Conservation (phyloP, 2,329 filamentous ascomycete species). For the Drechslerella coelobrocha region DNA sequence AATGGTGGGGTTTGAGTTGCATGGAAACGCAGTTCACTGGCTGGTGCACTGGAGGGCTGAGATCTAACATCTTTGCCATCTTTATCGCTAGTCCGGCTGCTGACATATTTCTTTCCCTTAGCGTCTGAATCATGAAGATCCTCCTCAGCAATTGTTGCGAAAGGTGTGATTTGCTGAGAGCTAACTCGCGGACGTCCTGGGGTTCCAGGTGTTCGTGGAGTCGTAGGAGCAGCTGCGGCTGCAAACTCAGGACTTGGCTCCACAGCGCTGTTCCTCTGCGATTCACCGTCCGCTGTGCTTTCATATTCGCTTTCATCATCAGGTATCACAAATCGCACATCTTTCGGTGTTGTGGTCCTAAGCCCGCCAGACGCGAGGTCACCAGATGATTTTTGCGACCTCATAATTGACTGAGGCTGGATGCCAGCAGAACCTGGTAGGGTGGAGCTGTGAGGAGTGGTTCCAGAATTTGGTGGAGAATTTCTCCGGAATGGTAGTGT, state of each 20-base stretch:
- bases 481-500: conserved; percentile 44
- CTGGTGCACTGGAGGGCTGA: conserved; percentile 23
- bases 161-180: conserved; percentile 43
- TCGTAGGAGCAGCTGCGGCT: conserved; percentile 36
- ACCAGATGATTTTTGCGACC: conserved; percentile 50
- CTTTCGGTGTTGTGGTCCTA: conserved; percentile 46
- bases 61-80: conserved; percentile 17
- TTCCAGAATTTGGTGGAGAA: conserved; percentile 39
- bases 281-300: conserved; percentile 48
- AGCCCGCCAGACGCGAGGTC: conserved; percentile 47
- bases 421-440: conserved; percentile 39
- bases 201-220: conserved; percentile 38
- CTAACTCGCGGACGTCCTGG: conserved; percentile 39
- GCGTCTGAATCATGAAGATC: conserved; percentile 21
- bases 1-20: conserved; percentile 40
- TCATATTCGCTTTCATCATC: conserved; percentile 50
- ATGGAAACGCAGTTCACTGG: conserved; percentile 31
- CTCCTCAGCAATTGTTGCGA: conserved; percentile 41
- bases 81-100: conserved; percentile 29
- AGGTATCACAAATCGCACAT: conserved; percentile 49
- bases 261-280: conserved; percentile 39
- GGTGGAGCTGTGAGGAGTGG: conserved; percentile 42
- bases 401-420: conserved; percentile 49
- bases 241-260: conserved; percentile 43
- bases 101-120: conserved; percentile 7